phyloP scores from a whole-genome alignment of 1,284 basidiomycete species.

The Thelephora terrestris region DNA sequence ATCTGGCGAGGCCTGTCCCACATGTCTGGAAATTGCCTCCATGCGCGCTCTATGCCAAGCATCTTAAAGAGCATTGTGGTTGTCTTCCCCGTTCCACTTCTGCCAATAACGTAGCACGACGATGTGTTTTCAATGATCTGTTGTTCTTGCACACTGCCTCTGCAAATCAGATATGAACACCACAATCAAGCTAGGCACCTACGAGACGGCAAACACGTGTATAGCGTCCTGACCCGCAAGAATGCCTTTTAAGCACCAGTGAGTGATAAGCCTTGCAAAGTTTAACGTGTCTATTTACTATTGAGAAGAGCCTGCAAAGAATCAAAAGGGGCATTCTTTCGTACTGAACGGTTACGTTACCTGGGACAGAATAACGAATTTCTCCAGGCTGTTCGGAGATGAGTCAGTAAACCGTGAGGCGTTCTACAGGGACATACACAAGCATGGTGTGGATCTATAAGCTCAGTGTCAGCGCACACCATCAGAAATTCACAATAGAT shows the following conservation, averaged over 20 bases:
- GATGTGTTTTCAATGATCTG: constrained; percentile 48
- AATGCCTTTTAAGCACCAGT: constrained; percentile 36
- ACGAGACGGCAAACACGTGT: constrained; percentile 48
- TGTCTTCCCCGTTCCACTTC: constrained; percentile 37
- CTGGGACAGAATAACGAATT: constrained; percentile 55
- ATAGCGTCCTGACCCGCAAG: constrained; percentile 34
- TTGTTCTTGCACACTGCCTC: constrained; percentile 42
- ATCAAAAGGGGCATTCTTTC: background rate
- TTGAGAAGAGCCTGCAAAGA: constrained; percentile 38
- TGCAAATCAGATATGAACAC: constrained; percentile 16
- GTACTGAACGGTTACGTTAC: constrained; percentile 20
- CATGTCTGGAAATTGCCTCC: constrained; percentile 24
- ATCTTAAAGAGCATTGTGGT: constrained; percentile 71
- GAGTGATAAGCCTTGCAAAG: constrained; percentile 41
- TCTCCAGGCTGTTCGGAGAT: constrained; percentile 46
- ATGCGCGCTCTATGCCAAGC: constrained; percentile 49
- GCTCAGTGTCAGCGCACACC: constrained; percentile 33
- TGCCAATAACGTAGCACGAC: constrained; percentile 42
- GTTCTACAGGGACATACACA: constrained; percentile 42
- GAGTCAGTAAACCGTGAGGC: constrained; percentile 40
- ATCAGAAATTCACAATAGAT: background rate
- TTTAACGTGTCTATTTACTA: constrained; percentile 24
- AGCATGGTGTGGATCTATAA: constrained; percentile 42
- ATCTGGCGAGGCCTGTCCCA: constrained; percentile 42
- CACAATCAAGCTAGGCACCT: too few relatives aligned